Evolutionary conservation across 192 early-diverging fungal species (phyloP).

Genomic region (Linnemannia hyalina): DNA sequence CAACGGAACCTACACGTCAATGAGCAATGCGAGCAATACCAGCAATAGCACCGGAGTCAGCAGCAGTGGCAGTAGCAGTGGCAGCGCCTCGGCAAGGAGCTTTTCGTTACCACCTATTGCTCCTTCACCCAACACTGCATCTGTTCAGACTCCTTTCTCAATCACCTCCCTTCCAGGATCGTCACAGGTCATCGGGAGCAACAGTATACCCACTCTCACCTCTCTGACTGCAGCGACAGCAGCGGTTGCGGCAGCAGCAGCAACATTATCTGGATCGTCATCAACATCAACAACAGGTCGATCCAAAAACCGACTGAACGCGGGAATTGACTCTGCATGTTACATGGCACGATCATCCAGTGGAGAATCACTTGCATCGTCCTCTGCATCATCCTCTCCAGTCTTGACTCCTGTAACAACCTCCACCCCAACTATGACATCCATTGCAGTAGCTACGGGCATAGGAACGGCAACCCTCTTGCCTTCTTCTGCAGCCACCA

Average conservation of each 20-base stretch:
- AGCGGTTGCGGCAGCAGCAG: background rate
- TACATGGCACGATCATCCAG: conserved; percentile 35
- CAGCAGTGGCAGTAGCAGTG: background rate
- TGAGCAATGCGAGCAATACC: background rate
- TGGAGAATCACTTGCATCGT: conserved; percentile 12
- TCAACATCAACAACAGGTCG: conserved; percentile 5
- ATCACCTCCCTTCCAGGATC: background rate
- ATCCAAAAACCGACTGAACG: conserved; percentile 30
- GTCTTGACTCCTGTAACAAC: conserved; percentile 15
- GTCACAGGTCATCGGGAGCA: conserved; percentile 3
- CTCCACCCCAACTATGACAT: background rate
- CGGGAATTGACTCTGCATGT: conserved; percentile 43
- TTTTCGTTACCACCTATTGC: conserved; percentile 30
- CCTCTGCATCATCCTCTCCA: conserved; percentile 23
- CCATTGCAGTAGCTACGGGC: background rate
- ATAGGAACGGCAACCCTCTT: background rate
- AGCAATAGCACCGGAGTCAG: background rate
- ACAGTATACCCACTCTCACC: background rate
- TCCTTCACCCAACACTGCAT: conserved; percentile 8
- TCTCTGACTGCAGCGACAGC: conserved; percentile 5
- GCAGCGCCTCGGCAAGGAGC: background rate
- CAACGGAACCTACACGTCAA: background rate
- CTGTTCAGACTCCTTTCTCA: conserved; percentile 11
- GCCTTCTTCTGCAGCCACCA: background rate
- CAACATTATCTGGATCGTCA: background rate